These are phyloP conservation scores for Leccinum cinnamomeum DNA, from an alignment of 1,284 basidiomycete species.

Conservation along the genomic window DNA sequence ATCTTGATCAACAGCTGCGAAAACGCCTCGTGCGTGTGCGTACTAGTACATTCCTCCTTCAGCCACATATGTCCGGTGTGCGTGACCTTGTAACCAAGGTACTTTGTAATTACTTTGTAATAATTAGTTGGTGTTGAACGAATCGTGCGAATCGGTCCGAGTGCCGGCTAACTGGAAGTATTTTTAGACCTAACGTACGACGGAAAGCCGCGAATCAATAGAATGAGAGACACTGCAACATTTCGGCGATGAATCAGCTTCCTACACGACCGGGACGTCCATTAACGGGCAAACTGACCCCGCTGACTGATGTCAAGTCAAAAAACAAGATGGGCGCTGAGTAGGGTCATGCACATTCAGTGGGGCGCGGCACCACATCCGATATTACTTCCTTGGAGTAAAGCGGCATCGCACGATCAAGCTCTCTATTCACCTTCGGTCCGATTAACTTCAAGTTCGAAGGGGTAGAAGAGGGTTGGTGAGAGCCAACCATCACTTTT, in stretches of 20 bases:
- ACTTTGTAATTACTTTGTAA: no score
- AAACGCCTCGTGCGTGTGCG: no score
- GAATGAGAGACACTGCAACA: background rate
- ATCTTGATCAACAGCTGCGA: no score
- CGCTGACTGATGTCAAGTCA: background rate
- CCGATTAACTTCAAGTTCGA: background rate
- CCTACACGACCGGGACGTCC: background rate
- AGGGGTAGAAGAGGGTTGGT: background rate
- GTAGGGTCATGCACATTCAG: background rate
- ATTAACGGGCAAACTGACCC: background rate
- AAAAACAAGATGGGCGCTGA: background rate
- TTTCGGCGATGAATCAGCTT: background rate
- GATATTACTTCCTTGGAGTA: background rate
- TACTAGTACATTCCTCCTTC: no score
- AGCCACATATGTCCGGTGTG: no score
- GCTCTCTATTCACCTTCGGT: background rate
- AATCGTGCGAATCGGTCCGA: background rate
- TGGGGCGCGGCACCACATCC: background rate
- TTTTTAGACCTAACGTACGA: slow-evolving; percentile 7
- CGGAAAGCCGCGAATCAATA: background rate
- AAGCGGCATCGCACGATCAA: background rate
- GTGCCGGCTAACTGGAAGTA: background rate
- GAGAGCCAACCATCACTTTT: background rate
- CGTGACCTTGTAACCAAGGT: no score
- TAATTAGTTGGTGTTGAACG: no score